Conservation (phyloP, 164 flowering plant species). For the Tinospora cordifolia region DNA sequence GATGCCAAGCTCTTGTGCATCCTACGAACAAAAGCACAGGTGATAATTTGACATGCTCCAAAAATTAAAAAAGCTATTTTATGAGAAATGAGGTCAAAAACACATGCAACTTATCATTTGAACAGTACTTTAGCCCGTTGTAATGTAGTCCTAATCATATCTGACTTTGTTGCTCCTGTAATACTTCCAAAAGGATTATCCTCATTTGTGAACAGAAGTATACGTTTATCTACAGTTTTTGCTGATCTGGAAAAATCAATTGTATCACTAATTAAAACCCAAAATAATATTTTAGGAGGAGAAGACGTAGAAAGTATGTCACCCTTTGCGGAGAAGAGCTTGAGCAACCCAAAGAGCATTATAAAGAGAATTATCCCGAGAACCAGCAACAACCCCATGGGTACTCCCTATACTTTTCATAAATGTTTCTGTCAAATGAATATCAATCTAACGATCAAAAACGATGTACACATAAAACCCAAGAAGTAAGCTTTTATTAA, state of each 20-base stretch:
- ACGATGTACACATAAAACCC: neutral
- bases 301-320: constrained; percentile 7
- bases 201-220: constrained; percentile 83
- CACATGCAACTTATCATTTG: neutral
- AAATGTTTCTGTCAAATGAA: constrained; percentile 52
- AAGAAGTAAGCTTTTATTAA: too few relatives aligned
- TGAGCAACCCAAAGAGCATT: constrained; percentile 97
- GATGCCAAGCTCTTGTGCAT: constrained; percentile 93
- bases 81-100: neutral
- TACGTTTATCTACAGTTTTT: constrained; percentile 71
- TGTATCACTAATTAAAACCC: neutral
- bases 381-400: constrained; percentile 63
- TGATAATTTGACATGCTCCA: constrained; percentile 2
- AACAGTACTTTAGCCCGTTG: constrained; percentile 81
- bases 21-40: constrained; percentile 37
- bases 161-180: constrained; percentile 54
- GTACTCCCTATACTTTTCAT: constrained; percentile 68
- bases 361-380: constrained; percentile 82
- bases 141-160: constrained; percentile 82
- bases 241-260: constrained; percentile 50
- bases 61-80: neutral
- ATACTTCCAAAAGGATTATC: constrained; percentile 92
- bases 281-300: neutral
- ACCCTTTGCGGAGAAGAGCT: constrained; percentile 93
- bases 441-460: neutral